A percentile compares a stretch with the other conserved stretches of the same genome.
Conservation (phyloP, 2,329 filamentous ascomycete genomes). For the Pseudogymnoascus sp. region DNA sequence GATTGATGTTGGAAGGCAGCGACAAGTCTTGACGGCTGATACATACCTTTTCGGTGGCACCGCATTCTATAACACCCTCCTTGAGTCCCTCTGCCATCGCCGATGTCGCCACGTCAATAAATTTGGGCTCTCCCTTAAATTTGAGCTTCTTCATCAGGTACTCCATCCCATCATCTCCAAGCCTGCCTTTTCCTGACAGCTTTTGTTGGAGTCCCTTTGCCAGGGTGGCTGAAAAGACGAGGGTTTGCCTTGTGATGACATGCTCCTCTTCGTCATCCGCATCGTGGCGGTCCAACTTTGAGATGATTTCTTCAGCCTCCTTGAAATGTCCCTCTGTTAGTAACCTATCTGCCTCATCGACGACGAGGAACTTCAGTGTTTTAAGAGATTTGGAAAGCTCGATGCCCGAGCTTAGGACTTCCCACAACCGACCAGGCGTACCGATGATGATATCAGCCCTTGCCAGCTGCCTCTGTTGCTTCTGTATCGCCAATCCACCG, state of each 20-base stretch:
- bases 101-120: constrained; percentile 84
- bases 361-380: constrained; percentile 70
- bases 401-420: constrained; percentile 72
- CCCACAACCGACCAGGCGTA: constrained; percentile 90
- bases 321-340: constrained; percentile 93
- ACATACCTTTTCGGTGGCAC: constrained; percentile 79
- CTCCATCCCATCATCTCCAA: constrained; percentile 75
- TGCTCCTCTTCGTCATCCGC: constrained; percentile 40
- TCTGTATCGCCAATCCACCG: constrained; percentile 86
- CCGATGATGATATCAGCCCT: constrained; percentile 88
- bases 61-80: constrained; percentile 88
- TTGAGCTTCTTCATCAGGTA: constrained; percentile 86
- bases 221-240: constrained; percentile 96
- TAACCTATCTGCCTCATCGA: constrained; percentile 90
- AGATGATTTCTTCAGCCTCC: constrained; percentile 82
- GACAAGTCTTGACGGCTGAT: neutral
- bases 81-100: constrained; percentile 83
- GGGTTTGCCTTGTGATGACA: constrained; percentile 61
- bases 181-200: constrained; percentile 61
- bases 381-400: constrained; percentile 65
- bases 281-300: constrained; percentile 63
- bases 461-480: constrained; percentile 78
- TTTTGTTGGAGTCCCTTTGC: constrained; percentile 88
- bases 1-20: neutral
- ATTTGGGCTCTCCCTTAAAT: constrained; percentile 80